Conservation (phyloP, 129 eudicot species). For the Deinandra increscens region DNA sequence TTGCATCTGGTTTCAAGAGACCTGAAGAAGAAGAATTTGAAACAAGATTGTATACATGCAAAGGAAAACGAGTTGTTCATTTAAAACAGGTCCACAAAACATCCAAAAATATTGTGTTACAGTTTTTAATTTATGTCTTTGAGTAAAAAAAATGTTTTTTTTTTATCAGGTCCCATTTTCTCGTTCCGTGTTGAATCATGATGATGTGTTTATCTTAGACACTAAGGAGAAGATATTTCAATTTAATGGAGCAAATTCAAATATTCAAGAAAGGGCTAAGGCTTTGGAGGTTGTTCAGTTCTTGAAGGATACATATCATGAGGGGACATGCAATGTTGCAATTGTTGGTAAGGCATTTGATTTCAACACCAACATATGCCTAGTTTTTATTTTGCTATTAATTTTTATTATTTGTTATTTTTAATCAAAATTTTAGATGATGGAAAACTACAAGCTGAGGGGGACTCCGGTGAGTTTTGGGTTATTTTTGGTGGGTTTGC, state of each 20-base stretch:
- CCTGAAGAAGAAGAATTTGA: constrained; percentile 86
- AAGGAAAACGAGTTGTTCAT: constrained; percentile 86
- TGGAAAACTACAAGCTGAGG: too few species aligned
- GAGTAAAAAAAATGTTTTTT: neutral
- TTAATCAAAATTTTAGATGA: too few species aligned
- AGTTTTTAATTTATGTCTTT: neutral
- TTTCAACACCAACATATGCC: constrained; percentile 59
- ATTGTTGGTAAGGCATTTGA: constrained; percentile 1
- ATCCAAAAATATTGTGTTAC: neutral
- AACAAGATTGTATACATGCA: constrained; percentile 71
- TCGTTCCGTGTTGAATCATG: constrained; percentile 79
- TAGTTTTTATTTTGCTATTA: too few species aligned
- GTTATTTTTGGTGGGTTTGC: constrained; percentile 70
- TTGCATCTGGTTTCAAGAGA: constrained; percentile 83
- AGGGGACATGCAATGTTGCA: constrained; percentile 71
- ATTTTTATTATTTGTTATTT: too few species aligned
- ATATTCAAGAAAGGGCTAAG: too few species aligned
- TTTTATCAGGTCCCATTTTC: constrained; percentile 61
- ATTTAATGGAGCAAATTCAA: too few species aligned
- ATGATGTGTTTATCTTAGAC: constrained; percentile 38
- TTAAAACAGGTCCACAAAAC: constrained; percentile 59
- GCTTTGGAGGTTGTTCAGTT: constrained; percentile 61
- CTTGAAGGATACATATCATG: constrained; percentile 75
- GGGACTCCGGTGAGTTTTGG: too few species aligned
- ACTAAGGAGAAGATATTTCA: too few species aligned